phyloP scores from a whole-genome alignment of 768 basidiomycete genomes.

The Amanita molliuscula region DNA sequence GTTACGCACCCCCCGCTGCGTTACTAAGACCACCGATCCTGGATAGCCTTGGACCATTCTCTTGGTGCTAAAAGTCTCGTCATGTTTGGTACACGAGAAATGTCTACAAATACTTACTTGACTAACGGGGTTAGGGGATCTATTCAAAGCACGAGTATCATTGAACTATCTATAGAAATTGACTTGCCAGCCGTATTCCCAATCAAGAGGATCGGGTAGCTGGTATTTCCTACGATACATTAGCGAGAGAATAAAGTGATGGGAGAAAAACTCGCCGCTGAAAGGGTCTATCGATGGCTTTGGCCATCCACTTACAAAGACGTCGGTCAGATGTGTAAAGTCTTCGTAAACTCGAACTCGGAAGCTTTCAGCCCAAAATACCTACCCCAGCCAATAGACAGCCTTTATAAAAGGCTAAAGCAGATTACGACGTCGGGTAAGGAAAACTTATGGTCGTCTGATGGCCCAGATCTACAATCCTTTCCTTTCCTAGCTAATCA shows the following conservation, averaged over 20 bases:
- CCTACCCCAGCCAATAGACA: too few relatives aligned
- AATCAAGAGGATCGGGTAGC: slow-evolving; percentile 9
- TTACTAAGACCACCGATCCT: slow-evolving; percentile 14
- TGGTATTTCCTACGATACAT: slow-evolving; percentile 7
- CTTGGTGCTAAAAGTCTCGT: slow-evolving; percentile 6
- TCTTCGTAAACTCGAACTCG: too few relatives aligned
- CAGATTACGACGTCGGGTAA: too few relatives aligned
- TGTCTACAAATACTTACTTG: slow-evolving; percentile 6
- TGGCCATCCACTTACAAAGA: background rate
- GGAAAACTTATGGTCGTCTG: too few relatives aligned
- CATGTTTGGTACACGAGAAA: background rate
- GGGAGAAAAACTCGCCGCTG: background rate
- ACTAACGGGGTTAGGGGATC: slow-evolving; percentile 13
- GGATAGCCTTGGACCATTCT: slow-evolving; percentile 12
- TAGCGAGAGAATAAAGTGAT: background rate
- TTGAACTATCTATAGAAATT: background rate
- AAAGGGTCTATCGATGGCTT: background rate
- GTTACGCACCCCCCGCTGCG: background rate
- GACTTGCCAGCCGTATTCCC: slow-evolving; percentile 10
- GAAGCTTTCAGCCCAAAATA: too few relatives aligned
- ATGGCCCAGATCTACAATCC: too few relatives aligned
- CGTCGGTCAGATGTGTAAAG: too few relatives aligned
- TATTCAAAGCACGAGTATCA: background rate
- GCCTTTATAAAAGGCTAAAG: too few relatives aligned
- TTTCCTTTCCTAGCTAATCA: too few relatives aligned